These are phyloP conservation scores for Mortierella sp. DNA, from an alignment of 371 early-diverging fungal genomes.

Conservation along the genomic window DNA sequence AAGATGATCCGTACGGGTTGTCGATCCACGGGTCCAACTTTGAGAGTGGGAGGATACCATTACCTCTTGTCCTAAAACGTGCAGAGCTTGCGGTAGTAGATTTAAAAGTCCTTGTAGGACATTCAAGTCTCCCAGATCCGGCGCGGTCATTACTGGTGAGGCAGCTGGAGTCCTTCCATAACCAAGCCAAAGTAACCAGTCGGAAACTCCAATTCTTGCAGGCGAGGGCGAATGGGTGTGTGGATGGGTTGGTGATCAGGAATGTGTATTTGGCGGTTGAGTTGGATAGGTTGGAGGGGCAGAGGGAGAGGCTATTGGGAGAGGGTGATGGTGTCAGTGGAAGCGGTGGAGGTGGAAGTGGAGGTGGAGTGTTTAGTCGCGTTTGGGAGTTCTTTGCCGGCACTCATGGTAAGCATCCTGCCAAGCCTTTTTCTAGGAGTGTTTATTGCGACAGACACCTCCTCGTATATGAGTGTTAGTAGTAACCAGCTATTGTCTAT, in stretches of 20 bases:
- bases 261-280: slow-evolving; percentile 38
- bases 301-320: slow-evolving; percentile 10
- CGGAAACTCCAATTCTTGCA: slow-evolving; percentile 44
- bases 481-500: background rate
- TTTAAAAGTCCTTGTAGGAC: slow-evolving; percentile 38
- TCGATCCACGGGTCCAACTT: background rate
- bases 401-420: slow-evolving; percentile 19
- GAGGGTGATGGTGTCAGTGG: background rate
- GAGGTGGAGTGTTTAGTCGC: background rate
- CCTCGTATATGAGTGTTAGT: background rate
- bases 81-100: slow-evolving; percentile 47
- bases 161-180: slow-evolving; percentile 31
- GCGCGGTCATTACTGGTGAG: slow-evolving; percentile 21
- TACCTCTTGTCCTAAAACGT: slow-evolving; percentile 34
- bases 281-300: slow-evolving; percentile 35
- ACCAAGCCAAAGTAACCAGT: slow-evolving; percentile 24
- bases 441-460: background rate
- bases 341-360: background rate
- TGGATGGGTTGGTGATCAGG: slow-evolving; percentile 46
- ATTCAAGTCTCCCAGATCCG: slow-evolving; percentile 25
- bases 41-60: slow-evolving; percentile 15
- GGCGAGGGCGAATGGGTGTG: slow-evolving; percentile 37
- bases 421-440: background rate
- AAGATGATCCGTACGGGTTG: slow-evolving; percentile 33
- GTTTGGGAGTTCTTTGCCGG: slow-evolving; percentile 21